Evolutionary conservation across 2,329 filamentous ascomycete genomes (phyloP).

Genomic region (Moelleriella libera): DNA sequence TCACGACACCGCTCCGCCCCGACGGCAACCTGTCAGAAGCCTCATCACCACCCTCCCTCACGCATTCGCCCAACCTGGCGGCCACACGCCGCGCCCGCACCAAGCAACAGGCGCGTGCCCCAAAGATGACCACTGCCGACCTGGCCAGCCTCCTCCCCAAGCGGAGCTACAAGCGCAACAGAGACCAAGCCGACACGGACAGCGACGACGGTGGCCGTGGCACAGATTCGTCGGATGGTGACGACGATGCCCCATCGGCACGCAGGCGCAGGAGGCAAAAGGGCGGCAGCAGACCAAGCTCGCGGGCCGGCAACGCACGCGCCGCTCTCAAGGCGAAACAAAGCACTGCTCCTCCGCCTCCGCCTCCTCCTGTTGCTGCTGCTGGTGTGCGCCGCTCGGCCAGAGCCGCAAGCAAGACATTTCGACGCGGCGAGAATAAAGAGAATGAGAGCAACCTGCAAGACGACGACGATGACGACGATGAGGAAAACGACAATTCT

Average conservation of each 20-base stretch:
- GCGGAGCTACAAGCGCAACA: constrained; percentile 27
- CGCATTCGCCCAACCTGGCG: constrained; percentile 47
- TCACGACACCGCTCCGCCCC: constrained; percentile 21
- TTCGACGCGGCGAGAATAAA: constrained; percentile 41
- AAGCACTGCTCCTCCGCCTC: not conserved
- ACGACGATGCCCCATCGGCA: constrained; percentile 37
- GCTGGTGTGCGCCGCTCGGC: constrained; percentile 9
- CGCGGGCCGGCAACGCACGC: not conserved
- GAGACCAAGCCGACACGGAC: constrained; percentile 24
- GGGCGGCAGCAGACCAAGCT: constrained; percentile 10
- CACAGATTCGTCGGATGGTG: constrained; percentile 30
- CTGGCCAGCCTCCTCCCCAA: constrained; percentile 39
- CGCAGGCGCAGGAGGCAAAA: constrained; percentile 18
- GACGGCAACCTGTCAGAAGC: constrained; percentile 33
- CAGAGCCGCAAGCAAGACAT: constrained; percentile 26
- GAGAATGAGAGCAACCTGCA: constrained; percentile 17
- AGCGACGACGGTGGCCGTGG: constrained; percentile 25
- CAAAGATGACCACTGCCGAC: constrained; percentile 38
- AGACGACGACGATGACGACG: constrained; percentile 15
- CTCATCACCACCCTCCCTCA: constrained; percentile 52
- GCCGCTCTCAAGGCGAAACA: constrained; percentile 12
- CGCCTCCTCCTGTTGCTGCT: constrained; percentile 3
- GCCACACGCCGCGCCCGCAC: constrained; percentile 17
- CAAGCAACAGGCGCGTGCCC: constrained; percentile 18
- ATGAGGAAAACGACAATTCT: constrained; percentile 21